phyloP scores from a whole-genome alignment of 2,329 filamentous ascomycete genomes.

The Anisogramma anomala region DNA sequence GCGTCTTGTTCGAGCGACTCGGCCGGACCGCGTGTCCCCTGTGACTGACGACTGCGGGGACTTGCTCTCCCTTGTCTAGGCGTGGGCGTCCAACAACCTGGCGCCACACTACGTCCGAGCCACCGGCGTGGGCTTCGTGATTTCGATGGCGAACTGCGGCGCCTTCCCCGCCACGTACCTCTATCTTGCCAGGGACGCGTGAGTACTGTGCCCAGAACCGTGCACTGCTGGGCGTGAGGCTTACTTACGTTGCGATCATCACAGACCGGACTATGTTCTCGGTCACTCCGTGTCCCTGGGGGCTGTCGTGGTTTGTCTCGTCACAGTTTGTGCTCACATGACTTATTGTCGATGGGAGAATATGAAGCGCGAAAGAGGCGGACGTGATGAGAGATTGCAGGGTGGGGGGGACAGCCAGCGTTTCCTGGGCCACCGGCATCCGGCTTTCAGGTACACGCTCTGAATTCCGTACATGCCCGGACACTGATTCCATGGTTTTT shows the following conservation, averaged over 20 bases:
- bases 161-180: slow-evolving; percentile 34
- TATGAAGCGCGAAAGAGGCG: slow-evolving; percentile 25
- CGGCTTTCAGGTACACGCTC: slow-evolving; percentile 28
- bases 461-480: too few relatives aligned
- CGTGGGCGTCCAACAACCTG: slow-evolving; percentile 32
- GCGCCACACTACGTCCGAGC: slow-evolving; percentile 32
- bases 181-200: slow-evolving; percentile 31
- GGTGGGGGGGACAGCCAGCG: slow-evolving; percentile 18
- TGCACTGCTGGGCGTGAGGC: background rate
- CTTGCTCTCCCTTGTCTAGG: too few relatives aligned
- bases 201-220: slow-evolving; percentile 18
- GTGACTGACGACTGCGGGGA: background rate
- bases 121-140: slow-evolving; percentile 29
- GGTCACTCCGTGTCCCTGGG: slow-evolving; percentile 32
- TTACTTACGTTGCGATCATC: slow-evolving; percentile 1
- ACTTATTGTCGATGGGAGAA: slow-evolving; percentile 32
- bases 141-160: slow-evolving; percentile 29
- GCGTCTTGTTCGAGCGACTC: background rate
- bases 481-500: background rate
- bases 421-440: slow-evolving; percentile 29
- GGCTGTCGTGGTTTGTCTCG: slow-evolving; percentile 24
- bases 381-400: slow-evolving; percentile 26
- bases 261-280: slow-evolving; percentile 25
- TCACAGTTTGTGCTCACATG: slow-evolving; percentile 23
- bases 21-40: background rate